Evolutionary conservation across 192 early-diverging fungal genomes (phyloP).

Genomic region (Funneliformis geosporum): DNA sequence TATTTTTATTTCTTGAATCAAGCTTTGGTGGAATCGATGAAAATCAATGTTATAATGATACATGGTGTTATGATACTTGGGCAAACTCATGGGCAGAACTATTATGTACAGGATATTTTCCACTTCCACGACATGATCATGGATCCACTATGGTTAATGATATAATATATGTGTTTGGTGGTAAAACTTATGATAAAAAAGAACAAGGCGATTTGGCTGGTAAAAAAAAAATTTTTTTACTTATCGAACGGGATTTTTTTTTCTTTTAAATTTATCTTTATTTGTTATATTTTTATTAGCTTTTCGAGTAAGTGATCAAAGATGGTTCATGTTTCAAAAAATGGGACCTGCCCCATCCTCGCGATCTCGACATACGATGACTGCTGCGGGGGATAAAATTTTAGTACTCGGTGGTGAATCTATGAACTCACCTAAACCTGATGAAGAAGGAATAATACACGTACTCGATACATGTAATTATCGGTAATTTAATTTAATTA

Average conservation of each 20-base stretch:
- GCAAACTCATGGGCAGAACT: slow-evolving; percentile 47
- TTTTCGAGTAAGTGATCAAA: slow-evolving; percentile 38
- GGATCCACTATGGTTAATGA: slow-evolving; percentile 44
- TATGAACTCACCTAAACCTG: slow-evolving; percentile 41
- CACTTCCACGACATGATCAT: slow-evolving; percentile 45
- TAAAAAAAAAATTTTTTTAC: neutral
- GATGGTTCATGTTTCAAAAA: slow-evolving; percentile 54
- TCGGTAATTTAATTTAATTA: neutral
- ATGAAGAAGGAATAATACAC: slow-evolving; percentile 44
- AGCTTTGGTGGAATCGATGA: slow-evolving; percentile 54
- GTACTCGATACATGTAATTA: slow-evolving; percentile 54
- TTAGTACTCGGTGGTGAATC: slow-evolving; percentile 59
- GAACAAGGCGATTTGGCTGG: slow-evolving; percentile 50
- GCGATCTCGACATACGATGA: slow-evolving; percentile 47
- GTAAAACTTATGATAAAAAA: slow-evolving; percentile 45
- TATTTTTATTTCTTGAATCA: neutral
- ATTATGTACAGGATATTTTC: slow-evolving; percentile 47
- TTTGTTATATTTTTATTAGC: neutral
- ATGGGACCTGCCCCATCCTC: slow-evolving; percentile 49
- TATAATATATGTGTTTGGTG: slow-evolving; percentile 58
- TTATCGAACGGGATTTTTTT: too few relatives aligned
- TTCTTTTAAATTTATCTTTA: too few relatives aligned
- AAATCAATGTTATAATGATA: slow-evolving; percentile 54
- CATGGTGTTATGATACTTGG: slow-evolving; percentile 53
- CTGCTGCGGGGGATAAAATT: slow-evolving; percentile 46